phyloP scores from a whole-genome alignment of 352 stramenopile species.

The Phytophthora sojae region DNA sequence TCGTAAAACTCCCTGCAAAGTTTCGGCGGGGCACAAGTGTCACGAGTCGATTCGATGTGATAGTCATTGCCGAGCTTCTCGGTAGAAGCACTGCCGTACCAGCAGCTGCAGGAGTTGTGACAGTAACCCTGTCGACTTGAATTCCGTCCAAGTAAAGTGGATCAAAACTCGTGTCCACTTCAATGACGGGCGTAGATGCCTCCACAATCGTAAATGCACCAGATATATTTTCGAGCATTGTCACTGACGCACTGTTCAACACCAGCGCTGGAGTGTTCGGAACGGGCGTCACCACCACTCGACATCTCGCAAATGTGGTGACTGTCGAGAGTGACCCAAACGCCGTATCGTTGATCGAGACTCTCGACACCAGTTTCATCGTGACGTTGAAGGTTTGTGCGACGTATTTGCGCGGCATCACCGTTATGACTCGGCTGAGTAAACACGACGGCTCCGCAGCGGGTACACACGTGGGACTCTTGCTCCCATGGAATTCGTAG shows the following conservation, averaged over 20 bases:
- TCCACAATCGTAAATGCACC: conserved; percentile 44
- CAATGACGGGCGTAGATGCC: conserved; percentile 51
- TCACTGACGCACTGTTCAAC: conserved; percentile 39
- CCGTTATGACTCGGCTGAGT: conserved; percentile 36
- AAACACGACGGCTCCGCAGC: conserved; percentile 15
- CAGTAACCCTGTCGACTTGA: conserved; percentile 36
- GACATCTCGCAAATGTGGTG: conserved; percentile 36
- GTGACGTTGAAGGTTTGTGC: conserved; percentile 50
- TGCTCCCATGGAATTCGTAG: conserved; percentile 25
- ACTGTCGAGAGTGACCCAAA: conserved; percentile 38
- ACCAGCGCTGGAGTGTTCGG: conserved; percentile 46
- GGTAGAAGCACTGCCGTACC: conserved; percentile 35
- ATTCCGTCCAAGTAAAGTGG: conserved; percentile 42
- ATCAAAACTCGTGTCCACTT: conserved; percentile 45
- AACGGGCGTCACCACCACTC: conserved; percentile 43
- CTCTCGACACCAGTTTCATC: conserved; percentile 38
- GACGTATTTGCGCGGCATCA: conserved; percentile 46
- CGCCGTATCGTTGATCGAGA: conserved; percentile 13
- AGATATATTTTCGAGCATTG: conserved; percentile 44
- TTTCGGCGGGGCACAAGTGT: conserved; percentile 43
- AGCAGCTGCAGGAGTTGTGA: conserved; percentile 11
- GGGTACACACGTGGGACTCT: conserved; percentile 15
- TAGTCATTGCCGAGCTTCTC: conserved; percentile 13
- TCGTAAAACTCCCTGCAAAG: conserved; percentile 45
- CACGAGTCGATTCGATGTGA: conserved; percentile 30